Conservation (phyloP, 768 basidiomycete genomes). For the Lactarius indigo region DNA sequence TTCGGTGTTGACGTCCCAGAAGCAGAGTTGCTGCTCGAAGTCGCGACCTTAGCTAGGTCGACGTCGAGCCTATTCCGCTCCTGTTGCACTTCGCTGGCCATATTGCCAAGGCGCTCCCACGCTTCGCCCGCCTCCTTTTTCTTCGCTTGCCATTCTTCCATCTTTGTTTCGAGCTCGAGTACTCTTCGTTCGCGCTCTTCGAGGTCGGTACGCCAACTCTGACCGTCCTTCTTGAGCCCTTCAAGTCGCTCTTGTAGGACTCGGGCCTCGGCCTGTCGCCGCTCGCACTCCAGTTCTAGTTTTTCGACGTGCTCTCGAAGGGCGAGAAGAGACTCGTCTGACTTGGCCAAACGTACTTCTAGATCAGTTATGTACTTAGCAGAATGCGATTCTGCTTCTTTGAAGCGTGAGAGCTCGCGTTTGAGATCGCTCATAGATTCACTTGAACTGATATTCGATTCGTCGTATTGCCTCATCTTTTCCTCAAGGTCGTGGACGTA, state of each 20-base stretch:
- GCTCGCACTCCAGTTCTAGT: conserved; percentile 72
- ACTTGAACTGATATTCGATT: conserved; percentile 68
- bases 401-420: conserved; percentile 75
- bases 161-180: conserved; percentile 69
- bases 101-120: conserved; percentile 57
- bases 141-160: conserved; percentile 75
- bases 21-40: conserved; percentile 31
- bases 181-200: conserved; percentile 79
- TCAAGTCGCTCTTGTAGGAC: conserved; percentile 70
- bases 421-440: conserved; percentile 80
- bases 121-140: conserved; percentile 65
- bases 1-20: conserved; percentile 33
- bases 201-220: conserved; percentile 80
- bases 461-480: conserved; percentile 83
- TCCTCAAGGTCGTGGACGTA: conserved; percentile 93
- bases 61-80: conserved; percentile 67
- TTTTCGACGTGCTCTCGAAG: conserved; percentile 69
- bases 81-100: conserved; percentile 67
- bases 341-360: conserved; percentile 72
- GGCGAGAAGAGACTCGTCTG: conserved; percentile 70
- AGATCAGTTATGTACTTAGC: conserved; percentile 81
- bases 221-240: conserved; percentile 63
- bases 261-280: conserved; percentile 68
- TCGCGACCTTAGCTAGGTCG: conserved; percentile 26
- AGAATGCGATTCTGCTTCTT: conserved; percentile 70